Percentiles rank a stretch among this genome's conserved stretches.
Evolutionary conservation across 148 eudicot species (phyloP).

Genomic region (Fagopyrum tataricum): DNA sequence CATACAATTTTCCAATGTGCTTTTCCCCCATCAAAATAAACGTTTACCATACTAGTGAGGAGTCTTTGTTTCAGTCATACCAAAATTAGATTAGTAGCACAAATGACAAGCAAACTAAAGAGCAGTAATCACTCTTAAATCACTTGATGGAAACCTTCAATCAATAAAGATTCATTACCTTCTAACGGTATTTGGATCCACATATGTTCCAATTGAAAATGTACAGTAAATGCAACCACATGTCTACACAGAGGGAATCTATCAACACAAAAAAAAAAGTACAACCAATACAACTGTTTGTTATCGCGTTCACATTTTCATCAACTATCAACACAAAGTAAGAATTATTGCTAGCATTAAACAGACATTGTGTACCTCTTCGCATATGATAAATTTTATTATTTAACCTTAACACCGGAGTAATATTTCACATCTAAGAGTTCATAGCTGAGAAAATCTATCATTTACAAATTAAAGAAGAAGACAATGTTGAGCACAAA

Average conservation of each 20-base stretch:
- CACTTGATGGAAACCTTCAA: conserved; percentile 15
- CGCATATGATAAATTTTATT: background rate
- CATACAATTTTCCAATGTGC: conserved; percentile 30
- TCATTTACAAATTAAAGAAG: background rate
- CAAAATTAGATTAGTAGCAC: conserved; percentile 50
- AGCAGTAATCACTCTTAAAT: conserved; percentile 24
- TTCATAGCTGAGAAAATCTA: background rate
- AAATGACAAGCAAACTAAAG: conserved; percentile 16
- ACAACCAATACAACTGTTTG: background rate
- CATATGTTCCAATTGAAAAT: conserved; percentile 74
- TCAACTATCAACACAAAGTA: background rate
- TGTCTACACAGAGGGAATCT: conserved; percentile 88
- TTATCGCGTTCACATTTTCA: background rate
- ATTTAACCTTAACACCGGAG: background rate
- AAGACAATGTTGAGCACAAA: no score
- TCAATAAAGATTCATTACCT: conserved; percentile 42
- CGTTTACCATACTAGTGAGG: no score
- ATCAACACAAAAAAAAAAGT: background rate
- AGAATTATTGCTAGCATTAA: background rate
- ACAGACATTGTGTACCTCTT: background rate
- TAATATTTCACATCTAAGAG: background rate
- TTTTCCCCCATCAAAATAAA: conserved; percentile 31
- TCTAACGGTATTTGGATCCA: conserved; percentile 78
- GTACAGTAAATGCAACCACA: conserved; percentile 95
- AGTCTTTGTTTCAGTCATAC: no score